Percentiles rank a stretch among this genome's conserved stretches.
Conservation (phyloP, 495 filamentous ascomycete genomes). For the Aspergillus asperescens region DNA sequence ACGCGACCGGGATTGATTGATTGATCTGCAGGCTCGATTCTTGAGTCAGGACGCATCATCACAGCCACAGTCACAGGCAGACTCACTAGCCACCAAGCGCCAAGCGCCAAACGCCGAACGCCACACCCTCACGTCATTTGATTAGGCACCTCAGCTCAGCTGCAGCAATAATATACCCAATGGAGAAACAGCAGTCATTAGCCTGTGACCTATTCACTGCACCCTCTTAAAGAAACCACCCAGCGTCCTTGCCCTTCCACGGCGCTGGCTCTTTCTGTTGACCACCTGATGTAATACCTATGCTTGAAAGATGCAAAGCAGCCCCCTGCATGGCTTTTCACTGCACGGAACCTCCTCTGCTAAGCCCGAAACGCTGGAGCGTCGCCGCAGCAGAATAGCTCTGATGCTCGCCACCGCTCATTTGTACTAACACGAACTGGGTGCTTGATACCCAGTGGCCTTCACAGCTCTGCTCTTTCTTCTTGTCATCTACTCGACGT, state of each 20-base stretch:
- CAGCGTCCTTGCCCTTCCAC: background rate
- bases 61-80: conserved; percentile 3
- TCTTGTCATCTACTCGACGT: background rate
- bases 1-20: too few species aligned
- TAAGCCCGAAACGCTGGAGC: conserved; percentile 10
- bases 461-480: background rate
- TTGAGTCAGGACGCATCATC: conserved; percentile 6
- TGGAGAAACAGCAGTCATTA: background rate
- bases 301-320: conserved; percentile 13
- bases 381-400: conserved; percentile 13
- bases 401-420: conserved; percentile 16
- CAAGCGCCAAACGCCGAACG: background rate
- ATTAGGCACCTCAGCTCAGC: conserved; percentile 1
- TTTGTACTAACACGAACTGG: conserved; percentile 11
- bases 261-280: too few species aligned
- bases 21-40: too few species aligned
- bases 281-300: background rate
- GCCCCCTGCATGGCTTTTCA: conserved; percentile 16
- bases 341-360: conserved; percentile 13
- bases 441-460: conserved; percentile 15
- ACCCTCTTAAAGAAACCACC: too few species aligned
- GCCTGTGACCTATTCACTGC: too few species aligned
- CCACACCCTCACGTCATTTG: conserved; percentile 36
- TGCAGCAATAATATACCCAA: background rate
- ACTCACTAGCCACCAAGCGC: conserved; percentile 1